These are phyloP conservation scores for Globisporangium recalcitrans DNA, from an alignment of 352 stramenopile genomes.

Conservation along the genomic window DNA sequence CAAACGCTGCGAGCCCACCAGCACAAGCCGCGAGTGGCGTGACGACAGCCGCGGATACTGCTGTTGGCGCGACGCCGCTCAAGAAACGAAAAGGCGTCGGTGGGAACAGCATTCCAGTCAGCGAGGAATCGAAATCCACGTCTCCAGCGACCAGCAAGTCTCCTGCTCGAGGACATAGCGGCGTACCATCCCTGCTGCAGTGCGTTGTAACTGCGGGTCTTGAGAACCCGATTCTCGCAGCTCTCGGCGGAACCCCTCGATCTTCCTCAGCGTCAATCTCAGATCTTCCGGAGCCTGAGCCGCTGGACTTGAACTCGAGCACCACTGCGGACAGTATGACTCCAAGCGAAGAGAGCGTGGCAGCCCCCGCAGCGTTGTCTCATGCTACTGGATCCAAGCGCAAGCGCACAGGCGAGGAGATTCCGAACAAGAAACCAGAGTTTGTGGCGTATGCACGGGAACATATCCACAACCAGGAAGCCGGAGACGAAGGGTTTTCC, in stretches of 20 bases:
- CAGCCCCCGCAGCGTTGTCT: not conserved
- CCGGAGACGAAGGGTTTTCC: slow-evolving; percentile 76
- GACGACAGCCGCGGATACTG: not conserved
- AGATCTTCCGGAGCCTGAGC: slow-evolving; percentile 34
- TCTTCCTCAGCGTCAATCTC: slow-evolving; percentile 18
- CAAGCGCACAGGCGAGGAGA: slow-evolving; percentile 13
- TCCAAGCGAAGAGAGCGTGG: slow-evolving; percentile 9
- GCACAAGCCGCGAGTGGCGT: not conserved
- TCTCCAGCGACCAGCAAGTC: slow-evolving; percentile 12
- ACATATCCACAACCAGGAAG: slow-evolving; percentile 75
- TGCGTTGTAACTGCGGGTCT: slow-evolving; percentile 20
- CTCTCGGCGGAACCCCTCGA: slow-evolving; percentile 53
- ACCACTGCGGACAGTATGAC: slow-evolving; percentile 1
- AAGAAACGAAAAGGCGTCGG: slow-evolving; percentile 42
- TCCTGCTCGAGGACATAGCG: slow-evolving; percentile 11
- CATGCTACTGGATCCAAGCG: slow-evolving; percentile 13
- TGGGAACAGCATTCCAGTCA: slow-evolving; percentile 12
- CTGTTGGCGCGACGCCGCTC: slow-evolving; percentile 34
- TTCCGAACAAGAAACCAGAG: slow-evolving; percentile 15
- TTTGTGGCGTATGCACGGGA: slow-evolving; percentile 75
- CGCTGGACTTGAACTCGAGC: slow-evolving; percentile 32
- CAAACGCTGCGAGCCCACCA: slow-evolving; percentile 1
- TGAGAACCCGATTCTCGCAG: slow-evolving; percentile 62
- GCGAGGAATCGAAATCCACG: slow-evolving; percentile 6
- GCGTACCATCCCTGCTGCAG: slow-evolving; percentile 21